Percentiles rank a stretch among this genome's conserved stretches.
Conservation (phyloP, 768 basidiomycete species). For the Tremella yokohamensis region DNA sequence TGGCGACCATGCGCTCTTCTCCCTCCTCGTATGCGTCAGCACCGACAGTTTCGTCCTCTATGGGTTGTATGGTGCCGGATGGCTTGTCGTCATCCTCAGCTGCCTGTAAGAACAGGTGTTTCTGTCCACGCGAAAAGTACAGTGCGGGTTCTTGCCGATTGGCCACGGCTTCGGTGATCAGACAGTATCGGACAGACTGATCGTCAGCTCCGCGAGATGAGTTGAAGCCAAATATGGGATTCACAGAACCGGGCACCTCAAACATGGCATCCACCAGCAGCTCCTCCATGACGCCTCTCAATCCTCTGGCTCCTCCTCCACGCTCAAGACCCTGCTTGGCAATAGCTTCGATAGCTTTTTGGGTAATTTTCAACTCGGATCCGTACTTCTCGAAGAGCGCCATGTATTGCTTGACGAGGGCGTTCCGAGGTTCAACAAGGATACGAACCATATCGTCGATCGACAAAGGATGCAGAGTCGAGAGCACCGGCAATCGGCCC, state of each 20-base stretch:
- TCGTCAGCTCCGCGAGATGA: slow-evolving; percentile 1
- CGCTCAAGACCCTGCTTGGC: slow-evolving; percentile 72
- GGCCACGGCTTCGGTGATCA: slow-evolving; percentile 70
- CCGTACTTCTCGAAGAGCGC: slow-evolving; percentile 78
- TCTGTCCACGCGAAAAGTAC: slow-evolving; percentile 63
- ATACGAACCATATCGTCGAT: slow-evolving; percentile 80
- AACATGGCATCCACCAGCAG: slow-evolving; percentile 87
- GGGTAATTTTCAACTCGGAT: slow-evolving; percentile 81
- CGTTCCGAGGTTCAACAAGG: slow-evolving; percentile 85
- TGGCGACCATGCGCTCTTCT: too few species aligned
- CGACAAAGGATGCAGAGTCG: slow-evolving; percentile 74
- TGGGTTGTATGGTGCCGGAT: too few species aligned
- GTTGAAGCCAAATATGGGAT: slow-evolving; percentile 9
- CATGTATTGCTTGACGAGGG: slow-evolving; percentile 82
- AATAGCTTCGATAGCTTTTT: slow-evolving; percentile 71
- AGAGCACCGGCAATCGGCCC: slow-evolving; percentile 86
- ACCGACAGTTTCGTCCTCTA: too few species aligned
- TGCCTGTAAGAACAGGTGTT: slow-evolving; percentile 34
- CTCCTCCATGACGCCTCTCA: slow-evolving; percentile 84
- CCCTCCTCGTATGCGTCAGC: too few species aligned
- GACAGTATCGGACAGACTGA: slow-evolving; percentile 74
- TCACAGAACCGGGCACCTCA: slow-evolving; percentile 48
- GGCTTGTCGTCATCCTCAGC: slow-evolving; percentile 37
- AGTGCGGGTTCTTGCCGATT: slow-evolving; percentile 62
- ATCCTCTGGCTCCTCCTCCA: slow-evolving; percentile 84